phyloP scores from a whole-genome alignment of 2,329 filamentous ascomycete species.

The Paraconiothyrium brasiliense region DNA sequence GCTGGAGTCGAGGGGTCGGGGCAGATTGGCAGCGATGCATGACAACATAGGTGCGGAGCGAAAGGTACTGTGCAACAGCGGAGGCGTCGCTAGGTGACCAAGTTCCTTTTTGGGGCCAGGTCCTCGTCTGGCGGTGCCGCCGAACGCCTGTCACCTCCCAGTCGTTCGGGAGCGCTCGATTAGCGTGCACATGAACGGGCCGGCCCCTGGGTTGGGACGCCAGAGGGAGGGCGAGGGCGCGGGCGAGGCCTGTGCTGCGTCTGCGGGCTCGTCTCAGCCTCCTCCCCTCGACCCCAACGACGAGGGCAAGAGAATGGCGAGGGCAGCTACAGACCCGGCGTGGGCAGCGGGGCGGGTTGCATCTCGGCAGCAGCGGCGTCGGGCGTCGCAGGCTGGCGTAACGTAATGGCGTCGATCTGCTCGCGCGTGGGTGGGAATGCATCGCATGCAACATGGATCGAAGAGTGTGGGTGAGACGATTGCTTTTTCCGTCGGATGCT shows the following conservation, averaged over 20 bases:
- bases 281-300: neutral
- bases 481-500: constrained; percentile 9
- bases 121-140: neutral
- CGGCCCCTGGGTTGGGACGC: neutral
- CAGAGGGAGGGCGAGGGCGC: neutral
- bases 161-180: neutral
- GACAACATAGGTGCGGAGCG: neutral
- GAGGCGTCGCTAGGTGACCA: neutral
- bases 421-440: constrained; percentile 4
- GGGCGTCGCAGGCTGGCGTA: constrained; percentile 1
- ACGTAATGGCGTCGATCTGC: constrained; percentile 2
- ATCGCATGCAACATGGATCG: neutral
- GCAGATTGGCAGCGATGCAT: neutral
- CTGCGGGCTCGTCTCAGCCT: constrained; percentile 6
- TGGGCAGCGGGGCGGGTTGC: constrained; percentile 2
- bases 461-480: neutral
- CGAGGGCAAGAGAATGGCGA: neutral
- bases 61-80: constrained; percentile 4
- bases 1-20: neutral
- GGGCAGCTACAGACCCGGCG: neutral
- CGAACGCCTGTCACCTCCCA: constrained; percentile 11
- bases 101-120: constrained; percentile 10
- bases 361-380: neutral
- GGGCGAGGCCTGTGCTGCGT: neutral
- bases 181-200: neutral